Evolutionary conservation across 2,329 filamentous ascomycete genomes (phyloP).

Genomic region (Neofusicoccum parvum): DNA sequence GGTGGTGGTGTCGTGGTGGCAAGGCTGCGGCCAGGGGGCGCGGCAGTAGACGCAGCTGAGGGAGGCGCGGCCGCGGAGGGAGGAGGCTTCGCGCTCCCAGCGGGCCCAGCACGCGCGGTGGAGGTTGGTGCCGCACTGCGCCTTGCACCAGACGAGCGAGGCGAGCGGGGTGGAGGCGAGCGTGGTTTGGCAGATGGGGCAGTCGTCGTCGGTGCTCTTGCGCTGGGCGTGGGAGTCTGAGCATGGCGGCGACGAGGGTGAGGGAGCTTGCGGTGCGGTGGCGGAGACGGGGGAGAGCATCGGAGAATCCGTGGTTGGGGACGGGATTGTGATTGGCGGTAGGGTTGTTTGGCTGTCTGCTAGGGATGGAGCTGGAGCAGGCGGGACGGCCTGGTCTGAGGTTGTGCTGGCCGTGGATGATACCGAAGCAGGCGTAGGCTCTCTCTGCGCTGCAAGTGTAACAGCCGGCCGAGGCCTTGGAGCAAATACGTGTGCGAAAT

Average conservation of each 20-base stretch:
- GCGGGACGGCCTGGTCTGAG: not conserved
- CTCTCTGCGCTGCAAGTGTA: not conserved
- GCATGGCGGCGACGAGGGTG: not conserved
- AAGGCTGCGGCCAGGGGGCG: not conserved
- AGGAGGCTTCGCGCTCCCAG: constrained; percentile 40
- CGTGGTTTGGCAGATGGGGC: constrained; percentile 61
- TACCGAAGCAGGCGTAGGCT: not conserved
- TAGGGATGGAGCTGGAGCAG: not conserved
- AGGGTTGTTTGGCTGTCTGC: too few relatives aligned
- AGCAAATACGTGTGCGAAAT: not conserved
- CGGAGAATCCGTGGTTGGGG: not conserved
- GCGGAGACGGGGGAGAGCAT: not conserved
- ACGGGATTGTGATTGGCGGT: not conserved
- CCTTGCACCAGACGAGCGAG: constrained; percentile 55
- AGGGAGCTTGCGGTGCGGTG: not conserved
- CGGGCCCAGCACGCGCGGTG: constrained; percentile 59
- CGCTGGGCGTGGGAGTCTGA: not conserved
- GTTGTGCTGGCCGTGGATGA: not conserved
- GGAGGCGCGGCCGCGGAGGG: not conserved
- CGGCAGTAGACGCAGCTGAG: constrained; percentile 1
- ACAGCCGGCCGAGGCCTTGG: not conserved
- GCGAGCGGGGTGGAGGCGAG: constrained; percentile 42
- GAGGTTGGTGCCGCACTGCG: constrained; percentile 65
- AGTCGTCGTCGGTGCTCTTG: constrained; percentile 51
- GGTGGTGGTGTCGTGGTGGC: not conserved